Base-by-base conservation (phyloP, 306 rosid genomes). In the Carpinus viminea region DNA sequence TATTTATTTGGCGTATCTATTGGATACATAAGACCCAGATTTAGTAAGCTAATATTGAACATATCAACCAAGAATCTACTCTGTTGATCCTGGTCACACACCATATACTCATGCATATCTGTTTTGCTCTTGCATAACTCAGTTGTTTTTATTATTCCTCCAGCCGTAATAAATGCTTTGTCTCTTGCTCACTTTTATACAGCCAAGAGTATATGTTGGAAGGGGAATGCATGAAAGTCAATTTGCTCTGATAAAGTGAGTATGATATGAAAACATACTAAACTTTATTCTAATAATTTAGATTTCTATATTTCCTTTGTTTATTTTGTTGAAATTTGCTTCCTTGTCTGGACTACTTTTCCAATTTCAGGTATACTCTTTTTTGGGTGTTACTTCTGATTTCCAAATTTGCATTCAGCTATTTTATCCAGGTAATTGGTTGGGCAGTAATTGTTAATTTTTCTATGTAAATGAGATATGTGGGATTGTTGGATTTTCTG, bases 221-320 rank as follows among this genome's bases (percentile, higher is more conserved):
- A 91, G 99, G 80, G 99, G 99, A 76, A 95, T 93, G 99, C 99
- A 95, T 68, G 99, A 95, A 86, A 95, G 97, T 81, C 98, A 88
- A 79, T 91, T 95, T 83, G 55, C 97, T 81, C 96, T 93, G 68
- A 55, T 95, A 12, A 95, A 92, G 99, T 95, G 91, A 89, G 99
- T 80, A 87, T 79, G 43, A 53, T 52, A 54, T 68, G 75, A 46
- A 53, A 69, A 57, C 57, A 31, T 52, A 71, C 54, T 72, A 48
- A 47, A 68, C 17, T n/a, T 69, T 77, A 75, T 51, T 55, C 66
- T 54, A 65, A 70, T 55, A 77, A 34, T 76, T 73, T 38, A 36
- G 54, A 68, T 78, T 46, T 57, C 71, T 73, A 2, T 52, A 12
- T 47, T 65, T 64, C 71, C 69, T 57, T 78, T 53, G 54, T 84